Evolutionary conservation across 2,329 filamentous ascomycete genomes (phyloP), one percentile per base, ranked within the genome.

Genomic region (Waltergamsia citrina): DNA sequence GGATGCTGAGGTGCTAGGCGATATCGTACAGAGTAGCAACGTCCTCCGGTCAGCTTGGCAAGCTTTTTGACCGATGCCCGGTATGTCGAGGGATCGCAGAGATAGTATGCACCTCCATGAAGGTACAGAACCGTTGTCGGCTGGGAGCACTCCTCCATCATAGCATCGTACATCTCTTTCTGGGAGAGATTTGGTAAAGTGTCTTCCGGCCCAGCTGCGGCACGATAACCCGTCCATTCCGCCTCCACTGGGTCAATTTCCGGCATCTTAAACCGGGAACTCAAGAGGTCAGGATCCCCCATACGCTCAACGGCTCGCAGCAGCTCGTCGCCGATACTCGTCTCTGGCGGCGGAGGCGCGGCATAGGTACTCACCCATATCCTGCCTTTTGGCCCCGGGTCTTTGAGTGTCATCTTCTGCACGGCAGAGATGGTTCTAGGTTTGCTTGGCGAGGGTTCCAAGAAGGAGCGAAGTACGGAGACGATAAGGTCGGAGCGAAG

Each of bases 281-380:
- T 38, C 15, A 28, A 29, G 4, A 34, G 27, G 34, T 37, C 37
- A 11, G 32, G 39, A 19, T 21, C 38, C 23, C 34, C 26, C 49
- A 57, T 44, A 19, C 44, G 39, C 14, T 44, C 38, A 29, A 87
- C 73, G 4, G 69, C 71, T 20, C 59, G 57, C 41, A 76, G 60
- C 18, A 87, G 49, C 2, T 68, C 63, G 28, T 80, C 67, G n/a
- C 71, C 60, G 11, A 78, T 51, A 27, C 65, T 71, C 46, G 50
- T 67, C 52, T 63, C 73, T 37, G 72, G 63, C 0, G 79, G 81
- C 3, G 61, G 59, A 0, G 75, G 71, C 12, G 85, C 61, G 1
- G 69, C 72, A 27, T 83, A 78, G 35, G 75, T 81, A 46, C 78
- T 80, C 17, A 94, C 68, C 88, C 88, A 95, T 43, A 92, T 76